Evolutionary conservation across 2,329 filamentous ascomycete species (phyloP).

Genomic region (Amauroascus niger): DNA sequence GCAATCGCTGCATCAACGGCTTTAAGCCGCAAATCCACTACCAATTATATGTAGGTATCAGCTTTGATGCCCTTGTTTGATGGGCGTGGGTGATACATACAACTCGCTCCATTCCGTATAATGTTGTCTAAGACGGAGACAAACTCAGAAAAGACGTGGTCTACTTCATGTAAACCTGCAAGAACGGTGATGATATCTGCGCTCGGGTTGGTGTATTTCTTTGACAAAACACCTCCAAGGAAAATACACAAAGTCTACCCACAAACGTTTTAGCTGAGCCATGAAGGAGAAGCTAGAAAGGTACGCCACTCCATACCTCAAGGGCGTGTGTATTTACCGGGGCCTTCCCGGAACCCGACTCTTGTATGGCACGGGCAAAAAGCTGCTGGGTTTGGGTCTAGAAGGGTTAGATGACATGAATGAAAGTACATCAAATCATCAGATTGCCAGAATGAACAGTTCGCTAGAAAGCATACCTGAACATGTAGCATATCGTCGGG

Average conservation of each 20-base stretch:
- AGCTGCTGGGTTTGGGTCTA: conserved; percentile 64
- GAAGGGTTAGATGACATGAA: background rate
- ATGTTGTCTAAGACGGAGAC: conserved; percentile 72
- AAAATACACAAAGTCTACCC: conserved; percentile 78
- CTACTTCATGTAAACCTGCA: conserved; percentile 79
- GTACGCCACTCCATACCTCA: conserved; percentile 53
- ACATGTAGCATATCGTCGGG: conserved; percentile 66
- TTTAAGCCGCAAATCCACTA: conserved; percentile 65
- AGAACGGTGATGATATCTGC: conserved; percentile 88
- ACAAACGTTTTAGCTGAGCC: conserved; percentile 23
- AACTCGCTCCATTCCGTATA: conserved; percentile 62
- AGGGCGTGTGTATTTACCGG: conserved; percentile 68
- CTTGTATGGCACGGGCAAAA: conserved; percentile 61
- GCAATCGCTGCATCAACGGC: conserved; percentile 74
- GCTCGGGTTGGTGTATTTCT: conserved; percentile 89
- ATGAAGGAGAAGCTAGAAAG: background rate
- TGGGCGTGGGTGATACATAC: conserved; percentile 42
- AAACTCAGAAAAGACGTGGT: conserved; percentile 78
- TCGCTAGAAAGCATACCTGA: conserved; percentile 44
- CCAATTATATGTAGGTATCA: conserved; percentile 8
- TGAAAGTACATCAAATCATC: background rate
- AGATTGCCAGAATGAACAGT: background rate
- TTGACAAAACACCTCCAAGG: conserved; percentile 68
- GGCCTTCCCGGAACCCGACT: conserved; percentile 52
- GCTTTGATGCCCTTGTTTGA: background rate